Evolutionary conservation across 768 basidiomycete species (phyloP), one percentile per base, ranked within the genome.

Genomic region (Hebeloma cylindrosporum): DNA sequence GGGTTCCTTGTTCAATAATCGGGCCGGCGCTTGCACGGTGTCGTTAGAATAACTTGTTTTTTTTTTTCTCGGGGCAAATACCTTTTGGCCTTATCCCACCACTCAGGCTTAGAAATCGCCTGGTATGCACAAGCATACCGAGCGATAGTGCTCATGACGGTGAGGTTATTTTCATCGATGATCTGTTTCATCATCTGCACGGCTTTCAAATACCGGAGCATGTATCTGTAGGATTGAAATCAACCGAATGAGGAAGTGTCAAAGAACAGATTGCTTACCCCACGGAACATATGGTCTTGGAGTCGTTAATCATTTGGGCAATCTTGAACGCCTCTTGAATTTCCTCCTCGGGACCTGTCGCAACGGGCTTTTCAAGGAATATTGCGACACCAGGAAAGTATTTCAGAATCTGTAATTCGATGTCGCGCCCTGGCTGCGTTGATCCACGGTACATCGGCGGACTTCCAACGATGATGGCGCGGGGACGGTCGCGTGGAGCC

Each of bases 121-220:
- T 88, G 79, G 57, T 92, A 94, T 29, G 89, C 90, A 58, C 85
- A 85, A 8, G 91, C 92, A 67, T 97, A 99, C 47, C 95, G 86
- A 6, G 93, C 94, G 54, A 94, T 83, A 26, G 95, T 98, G 34
- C 86, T 78, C 94, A 98, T 97, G 40, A 99, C 93, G 16, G 86
- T 87, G 47, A 99, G 76, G 60, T 91, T 80, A 64, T 97, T 97
- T 51, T 95, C 92, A 60, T 89, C 74, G 62, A 99, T 88, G 64
- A 97, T 93, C 49, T 86, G 79, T 70, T 95, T 94, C 90, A 97
- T 96, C 78, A 83, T 85, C 68, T 96, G 93, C 16, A 95, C 91
- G 23, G 88, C 93, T 65, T 86, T 87, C 57, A 95, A 75, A 70
- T 95, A 94, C 51, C 93, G 83, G 52, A 96, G 73, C 93, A 96